Evolutionary conservation across 1,139 yeast genomes (phyloP).

Genomic region (Scheffersomyces parashehatae): DNA sequence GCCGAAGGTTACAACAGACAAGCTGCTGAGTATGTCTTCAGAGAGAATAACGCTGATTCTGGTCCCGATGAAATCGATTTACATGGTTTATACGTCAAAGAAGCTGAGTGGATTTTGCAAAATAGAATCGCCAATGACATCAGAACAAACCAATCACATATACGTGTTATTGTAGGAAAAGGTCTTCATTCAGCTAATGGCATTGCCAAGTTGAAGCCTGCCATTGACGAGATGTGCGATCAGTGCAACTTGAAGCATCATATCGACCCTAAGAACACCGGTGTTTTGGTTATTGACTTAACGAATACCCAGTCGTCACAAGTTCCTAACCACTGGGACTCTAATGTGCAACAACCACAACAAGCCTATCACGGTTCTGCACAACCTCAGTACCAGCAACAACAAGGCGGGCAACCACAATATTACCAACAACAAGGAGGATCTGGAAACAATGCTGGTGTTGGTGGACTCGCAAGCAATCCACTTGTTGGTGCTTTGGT

Average conservation of each 20-base stretch:
- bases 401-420: conserved; percentile 20
- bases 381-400: conserved; percentile 31
- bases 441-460: conserved; percentile 9
- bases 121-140: conserved; percentile 70
- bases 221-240: conserved; percentile 73
- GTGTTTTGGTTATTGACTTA: conserved; percentile 75
- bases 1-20: conserved; percentile 72
- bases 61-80: conserved; percentile 84
- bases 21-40: conserved; percentile 90
- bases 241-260: conserved; percentile 62
- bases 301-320: conserved; percentile 37
- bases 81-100: conserved; percentile 89
- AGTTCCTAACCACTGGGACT: conserved; percentile 53
- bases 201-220: conserved; percentile 86
- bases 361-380: conserved; percentile 29
- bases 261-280: conserved; percentile 71
- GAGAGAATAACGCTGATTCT: conserved; percentile 85
- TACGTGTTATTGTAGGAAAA: conserved; percentile 87
- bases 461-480: conserved; percentile 10
- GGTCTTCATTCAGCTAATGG: conserved; percentile 84
- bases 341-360: conserved; percentile 23
- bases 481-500: conserved; percentile 30
- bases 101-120: conserved; percentile 77
- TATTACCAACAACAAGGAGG: conserved; percentile 19
- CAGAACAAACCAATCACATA: conserved; percentile 54